Evolutionary conservation across 345 rosid genomes (phyloP).

Genomic region (Sonneratia alba): DNA sequence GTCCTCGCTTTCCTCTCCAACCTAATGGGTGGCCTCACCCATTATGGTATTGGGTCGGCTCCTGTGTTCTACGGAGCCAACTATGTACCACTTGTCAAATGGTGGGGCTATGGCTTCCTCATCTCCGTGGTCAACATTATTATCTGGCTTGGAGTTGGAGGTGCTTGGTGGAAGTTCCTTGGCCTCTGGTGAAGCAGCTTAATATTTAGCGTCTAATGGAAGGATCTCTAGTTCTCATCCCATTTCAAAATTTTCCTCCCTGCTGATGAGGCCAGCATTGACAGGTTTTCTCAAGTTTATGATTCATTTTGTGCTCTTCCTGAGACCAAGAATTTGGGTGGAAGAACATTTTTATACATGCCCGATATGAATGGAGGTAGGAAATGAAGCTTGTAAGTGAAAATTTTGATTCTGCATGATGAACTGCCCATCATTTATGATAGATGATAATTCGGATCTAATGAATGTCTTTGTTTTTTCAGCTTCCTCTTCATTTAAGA

Average conservation of each 20-base stretch:
- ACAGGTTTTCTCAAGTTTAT: conserved; percentile 17
- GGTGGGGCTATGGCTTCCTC: conserved; percentile 98
- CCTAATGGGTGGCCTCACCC: conserved; percentile 98
- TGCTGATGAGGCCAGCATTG: conserved; percentile 1
- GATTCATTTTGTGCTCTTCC: conserved; percentile 11
- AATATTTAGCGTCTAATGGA: not conserved
- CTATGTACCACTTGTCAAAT: conserved; percentile 82
- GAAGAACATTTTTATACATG: conserved; percentile 7
- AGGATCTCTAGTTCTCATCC: not conserved
- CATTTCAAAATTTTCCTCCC: conserved; percentile 5
- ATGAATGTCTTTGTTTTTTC: no score
- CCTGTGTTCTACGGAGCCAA: conserved; percentile 94
- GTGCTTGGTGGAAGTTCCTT: conserved; percentile 89
- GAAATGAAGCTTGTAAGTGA: conserved; percentile 20
- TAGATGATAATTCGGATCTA: not conserved
- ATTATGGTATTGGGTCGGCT: conserved; percentile 97
- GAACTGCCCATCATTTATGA: not conserved
- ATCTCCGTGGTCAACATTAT: conserved; percentile 65
- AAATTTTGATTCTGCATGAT: conserved; percentile 13
- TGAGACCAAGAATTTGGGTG: conserved; percentile 5
- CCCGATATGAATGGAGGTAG: conserved; percentile 12
- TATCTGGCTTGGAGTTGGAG: conserved; percentile 97
- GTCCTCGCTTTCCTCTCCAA: conserved; percentile 91
- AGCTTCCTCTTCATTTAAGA: no score
- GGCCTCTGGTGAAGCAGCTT: conserved; percentile 65